Percentiles rank a stretch among this genome's conserved stretches.
These are phyloP conservation scores for thale cress (Arabidopsis thaliana) DNA, from an alignment of 345 rosid genomes.

Conservation along the genomic window TAIR10.1 NC_003070.9:22703001-22703500, in stretches of 20 bases:
- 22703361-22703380: not conserved
- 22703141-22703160: slow-evolving; percentile 9
- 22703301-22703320: not conserved
- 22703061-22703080: slow-evolving; percentile 31
- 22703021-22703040: not conserved
- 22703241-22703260: not conserved
- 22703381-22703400: not conserved
- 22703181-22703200: rapidly evolving
- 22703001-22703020: slow-evolving; percentile 1
- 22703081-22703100: not conserved
- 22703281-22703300: not conserved
- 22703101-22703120: not conserved
- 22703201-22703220: not conserved
- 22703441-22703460: not conserved
- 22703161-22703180: not conserved
- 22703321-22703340: not conserved
- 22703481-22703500: not conserved
- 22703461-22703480: slow-evolving; percentile 14
- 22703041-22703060: slow-evolving; percentile 10
- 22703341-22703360: not conserved
- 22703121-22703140: slow-evolving; percentile 22
- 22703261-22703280: slow-evolving; percentile 16
- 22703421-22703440: not conserved
- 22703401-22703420: not conserved
- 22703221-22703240: slow-evolving; percentile 16